Base-by-base conservation (phyloP, 2,329 filamentous ascomycete species). In the Aureobasidium uvarum region DNA sequence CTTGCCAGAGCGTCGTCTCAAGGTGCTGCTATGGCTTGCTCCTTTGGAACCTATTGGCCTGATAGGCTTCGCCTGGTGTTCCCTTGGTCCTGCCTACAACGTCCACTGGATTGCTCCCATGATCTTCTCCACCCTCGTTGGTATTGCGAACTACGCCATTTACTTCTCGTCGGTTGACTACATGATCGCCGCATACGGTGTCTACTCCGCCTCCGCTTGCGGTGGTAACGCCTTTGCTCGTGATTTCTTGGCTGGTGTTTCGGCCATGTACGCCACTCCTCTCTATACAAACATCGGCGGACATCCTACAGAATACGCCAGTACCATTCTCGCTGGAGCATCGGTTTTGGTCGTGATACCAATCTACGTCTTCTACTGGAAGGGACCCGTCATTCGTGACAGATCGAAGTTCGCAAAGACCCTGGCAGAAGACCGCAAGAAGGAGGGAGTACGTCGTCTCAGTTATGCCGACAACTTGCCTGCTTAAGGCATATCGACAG, bases 191-290 rank as follows among this genome's bases (percentile, higher is more conserved):
- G 86, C 88, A 0, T 89, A 91, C 71, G 89, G 89, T 0, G 85
- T 85, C 0, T 91, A 90, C 73, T 85, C 88, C 2, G 89, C 89
- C 1, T 90, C 88, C 0, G 89, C 89, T 0, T 91, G 89, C 0
- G 89, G 89, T 46, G 89, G 89, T 23, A 92, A 92, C 68, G 89
- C 89, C 1, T 91, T 89, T 77, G 83, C 88, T 2, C 83, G 89
- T 69, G 89, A 92, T 72, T 87, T 91, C 75, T 78, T 92, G 0
- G 89, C 89, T 1, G 89, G 89, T 75, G 81, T 91, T 10, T 83
- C 90, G 1, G 89, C 88, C 0, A 80, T 91, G 58, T 88, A 87
- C 16, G 85, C 88, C 0, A 83, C 83, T 0, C 88, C 89, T 0
- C 80, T 75, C 20, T 75, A 74, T 65, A 65, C 66, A 20, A 72